Evolutionary conservation across 176 grass and related monocot species (phyloP).

Genomic region (Aegilops bicornis): DNA sequence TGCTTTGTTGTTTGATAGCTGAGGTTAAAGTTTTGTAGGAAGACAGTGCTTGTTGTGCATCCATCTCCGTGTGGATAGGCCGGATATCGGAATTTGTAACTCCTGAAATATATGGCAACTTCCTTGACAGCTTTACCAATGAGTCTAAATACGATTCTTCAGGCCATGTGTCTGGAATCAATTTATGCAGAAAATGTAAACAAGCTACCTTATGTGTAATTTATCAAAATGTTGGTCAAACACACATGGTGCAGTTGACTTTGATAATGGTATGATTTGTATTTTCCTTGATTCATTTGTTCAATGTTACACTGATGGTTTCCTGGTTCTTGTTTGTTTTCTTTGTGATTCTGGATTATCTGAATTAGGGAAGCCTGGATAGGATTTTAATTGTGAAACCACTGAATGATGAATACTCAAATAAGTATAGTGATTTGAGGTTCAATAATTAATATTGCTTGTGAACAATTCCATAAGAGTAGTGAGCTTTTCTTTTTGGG

Average conservation of each 20-base stretch:
- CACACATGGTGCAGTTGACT: conserved; percentile 1
- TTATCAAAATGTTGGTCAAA: conserved; percentile 27
- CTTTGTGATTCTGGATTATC: neutral
- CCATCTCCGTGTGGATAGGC: neutral
- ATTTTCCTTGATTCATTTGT: neutral
- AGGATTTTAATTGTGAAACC: conserved; percentile 3
- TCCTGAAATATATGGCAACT: conserved; percentile 19
- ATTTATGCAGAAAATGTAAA: conserved; percentile 17
- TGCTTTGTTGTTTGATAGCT: neutral
- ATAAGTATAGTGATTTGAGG: conserved; percentile 5
- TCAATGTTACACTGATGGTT: neutral
- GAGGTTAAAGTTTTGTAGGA: neutral
- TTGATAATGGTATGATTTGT: neutral
- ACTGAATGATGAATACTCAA: neutral
- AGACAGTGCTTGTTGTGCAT: conserved; percentile 7
- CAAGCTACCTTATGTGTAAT: conserved; percentile 21
- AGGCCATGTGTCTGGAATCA: neutral
- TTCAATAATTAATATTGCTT: neutral
- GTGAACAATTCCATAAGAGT: conserved; percentile 2
- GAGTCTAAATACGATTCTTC: conserved; percentile 8
- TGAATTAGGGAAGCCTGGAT: neutral
- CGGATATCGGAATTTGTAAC: neutral
- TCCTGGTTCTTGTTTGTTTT: conserved; percentile 3
- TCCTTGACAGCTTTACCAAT: neutral
- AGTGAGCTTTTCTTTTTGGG: neutral